Base-by-base conservation (phyloP, 768 basidiomycete genomes). In the Mycena sanguinolenta region DNA sequence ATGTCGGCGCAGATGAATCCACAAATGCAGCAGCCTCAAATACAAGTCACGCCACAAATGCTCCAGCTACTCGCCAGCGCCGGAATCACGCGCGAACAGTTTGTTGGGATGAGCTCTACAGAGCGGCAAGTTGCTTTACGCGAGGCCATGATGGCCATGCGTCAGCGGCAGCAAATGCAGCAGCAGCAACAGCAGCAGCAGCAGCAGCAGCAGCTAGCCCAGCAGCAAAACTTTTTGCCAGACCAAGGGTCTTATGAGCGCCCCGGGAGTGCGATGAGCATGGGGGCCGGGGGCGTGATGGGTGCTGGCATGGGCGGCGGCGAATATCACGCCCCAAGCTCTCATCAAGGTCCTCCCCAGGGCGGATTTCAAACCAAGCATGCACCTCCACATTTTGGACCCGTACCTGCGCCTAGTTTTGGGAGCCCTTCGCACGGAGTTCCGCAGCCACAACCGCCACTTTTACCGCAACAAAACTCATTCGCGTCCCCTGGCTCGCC, bases 31-130 rank as follows among this genome's bases (percentile, higher is more conserved):
- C 58, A 34, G 17, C 63, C 38, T 9, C 58, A 5, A 27, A n/a
- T 21, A 2, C 67, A 67, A 32, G 59, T 62, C 54, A 52, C 21
- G 28, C 60, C 60, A 5, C 70, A 62, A 28, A 28, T 58, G 38
- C 39, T 59, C 23, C 57, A 64, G 2, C 1, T 73, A 3, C 68
- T 69, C 34, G 70, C 64, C 34, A 69, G 28, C 28, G 16, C 54
- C 2, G 74, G 74, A 10, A 67, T 80, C 50, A 30, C 73, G 52
- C 69, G 70, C 13, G 73, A 74, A 27, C 58, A 59, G 28, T 13
- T 74, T 49, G 25, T 12, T 32, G 44, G 42, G 19, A 68, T 74
- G 70, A 61, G 4, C 38, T 67, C 70, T 10, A 28, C 50, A n/a
- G 63, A 74, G 23, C 73, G 73, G 16, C 46, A 60, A 27, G n/a